Evolutionary conservation across 1,284 basidiomycete species (phyloP), one percentile per base, ranked within the genome.

Genomic region (Veloboletus limbatus): DNA sequence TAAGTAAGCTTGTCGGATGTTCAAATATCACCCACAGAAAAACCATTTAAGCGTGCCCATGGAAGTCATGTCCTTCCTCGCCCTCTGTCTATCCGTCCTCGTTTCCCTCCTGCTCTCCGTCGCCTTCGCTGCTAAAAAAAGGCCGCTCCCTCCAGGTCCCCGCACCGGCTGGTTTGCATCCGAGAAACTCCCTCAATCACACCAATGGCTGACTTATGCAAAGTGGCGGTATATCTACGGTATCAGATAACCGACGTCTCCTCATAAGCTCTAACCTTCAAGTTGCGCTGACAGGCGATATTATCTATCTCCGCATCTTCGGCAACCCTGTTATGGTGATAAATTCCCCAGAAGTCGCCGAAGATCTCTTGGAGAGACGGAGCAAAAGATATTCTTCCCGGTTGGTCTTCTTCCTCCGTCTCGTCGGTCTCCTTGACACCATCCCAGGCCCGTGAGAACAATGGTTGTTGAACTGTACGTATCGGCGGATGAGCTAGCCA

Each of bases 161-260:
- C 62, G 58, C 43, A 35, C 63, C 16, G 66, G 65, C 13, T 74
- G 65, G 68, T 62, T 69, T 39, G 63, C 66, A 20, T 60, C 51
- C n/a, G 54, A 62, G 6, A 57, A 61, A 20, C 48, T 74, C 32
- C 74, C 75, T 4, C 57, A 54, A n/a, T 43, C 56, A n/a, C 63
- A 68, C 45, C 74, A 72, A 16, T 78, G 77, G 76, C 55, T 68
- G n/a, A 69, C 69, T 16, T 78, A 76, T 54, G 69, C 70, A 9
- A 47, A 70, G 35, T 78, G 75, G 76, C 67, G 63, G 43, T 46
- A 70, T 28, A 58, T 55, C n/a, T 77, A 76, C 45, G 75, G 75
- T 75, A 48, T 42, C 17, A 26, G 25, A 31, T 14, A n/a, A 26
- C 11, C 8, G 21, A 2, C 27, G 1, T 21, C 26, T 16, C 21